phyloP scores from a whole-genome alignment of 768 basidiomycete genomes.

The Pholiota conissans region DNA sequence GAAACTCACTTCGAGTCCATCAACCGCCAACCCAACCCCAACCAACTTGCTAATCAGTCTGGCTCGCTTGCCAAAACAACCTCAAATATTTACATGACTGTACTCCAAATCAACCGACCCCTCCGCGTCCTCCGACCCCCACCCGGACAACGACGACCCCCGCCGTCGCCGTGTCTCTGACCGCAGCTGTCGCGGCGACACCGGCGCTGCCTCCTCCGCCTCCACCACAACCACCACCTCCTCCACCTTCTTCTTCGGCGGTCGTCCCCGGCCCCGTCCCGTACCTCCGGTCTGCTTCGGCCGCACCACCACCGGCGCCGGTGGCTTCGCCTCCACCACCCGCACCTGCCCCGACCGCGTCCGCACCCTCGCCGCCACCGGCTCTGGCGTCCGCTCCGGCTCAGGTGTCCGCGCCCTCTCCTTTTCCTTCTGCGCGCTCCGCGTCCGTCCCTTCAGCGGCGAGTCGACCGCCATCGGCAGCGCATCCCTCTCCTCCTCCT shows the following conservation, averaged over 20 bases:
- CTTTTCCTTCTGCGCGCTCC: conserved; percentile 30
- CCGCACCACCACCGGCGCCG: conserved; percentile 11
- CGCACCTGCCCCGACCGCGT: conserved; percentile 50
- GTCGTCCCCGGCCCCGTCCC: conserved; percentile 52
- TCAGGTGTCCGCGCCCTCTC: conserved; percentile 38
- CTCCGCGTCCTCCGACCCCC: conserved; percentile 37
- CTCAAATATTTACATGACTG: conserved; percentile 6
- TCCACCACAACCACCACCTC: conserved; percentile 52
- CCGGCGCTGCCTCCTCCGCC: conserved; percentile 52
- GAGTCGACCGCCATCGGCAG: conserved; percentile 16
- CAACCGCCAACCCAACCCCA: conserved; percentile 34
- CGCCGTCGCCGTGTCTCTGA: conserved; percentile 14
- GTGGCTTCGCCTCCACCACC: conserved; percentile 53
- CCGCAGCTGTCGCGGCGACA: conserved; percentile 50
- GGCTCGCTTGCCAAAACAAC: not conserved
- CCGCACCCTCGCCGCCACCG: conserved; percentile 35
- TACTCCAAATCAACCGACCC: conserved; percentile 30
- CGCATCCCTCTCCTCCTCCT: conserved; percentile 9
- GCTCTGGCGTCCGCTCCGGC: conserved; percentile 13
- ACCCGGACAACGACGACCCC: conserved; percentile 13
- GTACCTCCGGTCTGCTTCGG: conserved; percentile 33
- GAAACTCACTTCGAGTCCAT: too few species aligned
- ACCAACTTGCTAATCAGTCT: conserved; percentile 38
- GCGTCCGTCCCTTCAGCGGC: conserved; percentile 2
- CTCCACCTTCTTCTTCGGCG: conserved; percentile 35